Base-by-base conservation (phyloP, 2,329 filamentous ascomycete genomes). In the Pseudogymnoascus sp. region DNA sequence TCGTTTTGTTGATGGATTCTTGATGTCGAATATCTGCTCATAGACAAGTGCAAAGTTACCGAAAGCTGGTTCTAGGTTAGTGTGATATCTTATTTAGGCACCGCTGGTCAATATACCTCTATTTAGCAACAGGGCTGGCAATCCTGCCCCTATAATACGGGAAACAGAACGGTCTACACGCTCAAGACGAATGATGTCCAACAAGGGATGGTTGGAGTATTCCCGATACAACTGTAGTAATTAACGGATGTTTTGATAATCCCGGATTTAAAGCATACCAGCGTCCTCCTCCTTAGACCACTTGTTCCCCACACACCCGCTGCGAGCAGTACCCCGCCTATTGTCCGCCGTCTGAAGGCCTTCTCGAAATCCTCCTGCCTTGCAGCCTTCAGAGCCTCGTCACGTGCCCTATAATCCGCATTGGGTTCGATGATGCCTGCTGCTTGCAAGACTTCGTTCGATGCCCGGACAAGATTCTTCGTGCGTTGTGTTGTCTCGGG, bases 361-460 rank as follows among this genome's bases (percentile, higher is more conserved):
- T 63, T 65, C 4, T 69, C 63, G 10, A 69, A 72, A 25, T 74
- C 72, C 44, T 67, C 59, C 44, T 67, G 67, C 62, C 68, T 69
- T 1, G 67, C 64, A 8, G 63, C 18, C 14, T 63, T 63, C 5
- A 63, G 60, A 59, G 67, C 63, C 7, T 53, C 66, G 2, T 65
- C 67, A 59, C 70, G 70, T 12, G 50, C 62, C 35, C 67, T 71
- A 21, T 68, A 69, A 18, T 66, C 67, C 28, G 63, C 42, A 12
- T 67, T 65, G 56, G 73, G 69, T 63, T 74, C 73, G 10, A 74
- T 70, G 14, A 74, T 67, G 18, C 73, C 73, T 10, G 72, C 73
- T 28, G 71, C 71, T 60, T 71, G 69, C 70, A 74, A 72, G 28
- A 74, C 73, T 66, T 74, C 73, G 62, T 74, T 74, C 35, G 72